Percentiles rank a stretch among this genome's conserved stretches.
Conservation (phyloP, 768 basidiomycete species). For the Mycena olivaceomarginata region DNA sequence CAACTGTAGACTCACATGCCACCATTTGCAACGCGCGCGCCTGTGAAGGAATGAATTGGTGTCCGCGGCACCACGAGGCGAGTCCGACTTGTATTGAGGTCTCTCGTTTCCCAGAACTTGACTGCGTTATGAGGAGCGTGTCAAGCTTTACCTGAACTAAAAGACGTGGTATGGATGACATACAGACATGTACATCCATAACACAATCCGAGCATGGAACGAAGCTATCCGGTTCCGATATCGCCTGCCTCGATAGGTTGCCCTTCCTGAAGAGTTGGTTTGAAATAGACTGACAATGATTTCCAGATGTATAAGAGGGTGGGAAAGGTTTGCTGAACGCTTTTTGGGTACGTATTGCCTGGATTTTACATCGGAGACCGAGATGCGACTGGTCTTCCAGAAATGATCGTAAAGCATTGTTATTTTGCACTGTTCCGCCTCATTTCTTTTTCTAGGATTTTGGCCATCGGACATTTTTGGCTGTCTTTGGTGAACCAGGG, state of each 20-base stretch:
- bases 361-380: too few relatives aligned
- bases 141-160: conserved; percentile 58
- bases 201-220: conserved; percentile 55
- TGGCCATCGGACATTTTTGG: conserved; percentile 59
- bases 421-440: background rate
- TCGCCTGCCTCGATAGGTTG: conserved; percentile 54
- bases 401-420: conserved; percentile 9
- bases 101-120: background rate
- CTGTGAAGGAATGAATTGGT: conserved; percentile 44
- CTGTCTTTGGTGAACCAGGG: conserved; percentile 53
- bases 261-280: background rate
- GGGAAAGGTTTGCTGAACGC: conserved; percentile 58
- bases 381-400: background rate
- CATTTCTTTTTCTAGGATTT: conserved; percentile 52
- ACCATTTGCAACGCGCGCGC: conserved; percentile 5
- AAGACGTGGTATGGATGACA: conserved; percentile 52
- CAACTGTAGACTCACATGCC: conserved; percentile 12
- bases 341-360: conserved; percentile 59
- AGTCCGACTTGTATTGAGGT: background rate
- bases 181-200: conserved; percentile 53
- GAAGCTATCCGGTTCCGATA: conserved; percentile 51
- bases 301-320: conserved; percentile 58
- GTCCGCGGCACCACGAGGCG: conserved; percentile 54
- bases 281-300: background rate
- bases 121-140: conserved; percentile 49